Evolutionary conservation across 2,329 filamentous ascomycete species (phyloP).

Genomic region (Curvularia hawaiiensis): DNA sequence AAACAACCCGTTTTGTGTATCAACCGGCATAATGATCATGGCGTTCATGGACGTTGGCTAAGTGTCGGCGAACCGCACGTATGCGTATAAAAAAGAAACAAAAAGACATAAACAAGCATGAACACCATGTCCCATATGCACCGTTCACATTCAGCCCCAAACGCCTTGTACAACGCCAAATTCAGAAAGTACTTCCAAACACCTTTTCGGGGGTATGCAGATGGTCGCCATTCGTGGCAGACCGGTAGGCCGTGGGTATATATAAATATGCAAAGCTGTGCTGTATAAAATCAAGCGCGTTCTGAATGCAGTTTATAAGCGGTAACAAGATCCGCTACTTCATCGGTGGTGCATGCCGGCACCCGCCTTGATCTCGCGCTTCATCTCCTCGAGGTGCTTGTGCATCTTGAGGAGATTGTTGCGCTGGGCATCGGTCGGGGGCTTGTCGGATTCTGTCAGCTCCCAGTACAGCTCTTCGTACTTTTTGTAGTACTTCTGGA

Average conservation of each 20-base stretch:
- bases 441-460: constrained; percentile 47
- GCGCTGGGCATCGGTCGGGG: constrained; percentile 56
- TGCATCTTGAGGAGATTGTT: constrained; percentile 61
- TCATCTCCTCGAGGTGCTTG: constrained; percentile 60
- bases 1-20: constrained; percentile 19
- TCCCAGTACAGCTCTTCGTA: constrained; percentile 62
- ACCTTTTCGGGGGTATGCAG: constrained; percentile 27
- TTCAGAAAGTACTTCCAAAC: constrained; percentile 16
- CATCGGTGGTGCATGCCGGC: constrained; percentile 37
- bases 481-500: constrained; percentile 63
- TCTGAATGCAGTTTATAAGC: constrained; percentile 12
- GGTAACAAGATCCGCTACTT: constrained; percentile 8
- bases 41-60: constrained; percentile 19
- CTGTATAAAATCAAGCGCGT: constrained; percentile 20
- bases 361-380: constrained; percentile 59
- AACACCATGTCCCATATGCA: constrained; percentile 23
- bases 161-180: constrained; percentile 6
- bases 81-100: constrained; percentile 8
- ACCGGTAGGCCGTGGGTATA: constrained; percentile 26
- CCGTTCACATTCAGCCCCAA: constrained; percentile 9
- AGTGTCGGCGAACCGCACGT: constrained; percentile 7
- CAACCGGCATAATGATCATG: constrained; percentile 20
- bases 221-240: constrained; percentile 17
- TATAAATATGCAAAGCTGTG: constrained; percentile 28
- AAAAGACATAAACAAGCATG: constrained; percentile 7